These are phyloP conservation scores for Aquilaria yunnanensis DNA, from an alignment of 345 rosid species.

Conservation along the genomic window DNA sequence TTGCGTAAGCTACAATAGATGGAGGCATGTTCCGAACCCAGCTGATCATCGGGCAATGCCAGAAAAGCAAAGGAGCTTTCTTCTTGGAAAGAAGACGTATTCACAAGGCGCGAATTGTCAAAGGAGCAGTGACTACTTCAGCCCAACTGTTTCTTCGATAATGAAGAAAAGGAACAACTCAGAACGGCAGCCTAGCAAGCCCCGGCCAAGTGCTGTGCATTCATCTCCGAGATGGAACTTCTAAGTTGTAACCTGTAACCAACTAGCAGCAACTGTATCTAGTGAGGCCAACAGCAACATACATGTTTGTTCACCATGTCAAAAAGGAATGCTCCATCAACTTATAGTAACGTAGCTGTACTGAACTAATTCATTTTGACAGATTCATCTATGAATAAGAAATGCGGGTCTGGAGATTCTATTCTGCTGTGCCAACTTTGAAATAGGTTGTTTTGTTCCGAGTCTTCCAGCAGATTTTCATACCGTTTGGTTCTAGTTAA, in stretches of 20 bases:
- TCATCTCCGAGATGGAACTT: slow-evolving; percentile 83
- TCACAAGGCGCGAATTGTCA: slow-evolving; percentile 84
- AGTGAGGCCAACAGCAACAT: slow-evolving; percentile 18
- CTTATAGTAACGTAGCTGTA: no score
- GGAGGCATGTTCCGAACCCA: slow-evolving; percentile 53
- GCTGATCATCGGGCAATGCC: slow-evolving; percentile 42
- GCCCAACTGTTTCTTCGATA: slow-evolving; percentile 87
- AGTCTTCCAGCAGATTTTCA: no score
- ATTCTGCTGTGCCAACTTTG: neutral
- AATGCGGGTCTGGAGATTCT: slow-evolving; percentile 12
- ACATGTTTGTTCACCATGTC: slow-evolving; percentile 17
- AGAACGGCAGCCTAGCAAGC: slow-evolving; percentile 43
- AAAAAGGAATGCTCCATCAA: slow-evolving; percentile 7
- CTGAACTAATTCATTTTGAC: slow-evolving; percentile 12
- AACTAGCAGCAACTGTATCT: slow-evolving; percentile 16
- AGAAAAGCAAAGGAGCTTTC: slow-evolving; percentile 70
- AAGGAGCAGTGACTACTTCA: slow-evolving; percentile 84
- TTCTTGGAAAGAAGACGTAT: slow-evolving; percentile 65
- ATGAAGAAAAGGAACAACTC: slow-evolving; percentile 72
- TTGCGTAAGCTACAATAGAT: slow-evolving; percentile 69
- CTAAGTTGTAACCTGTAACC: slow-evolving; percentile 28
- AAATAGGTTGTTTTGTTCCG: no score
- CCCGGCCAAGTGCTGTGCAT: slow-evolving; percentile 45
- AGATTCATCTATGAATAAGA: slow-evolving; percentile 30
- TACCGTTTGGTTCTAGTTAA: no score